Percentiles rank a stretch among this genome's conserved stretches.
These are phyloP conservation scores for Linnemannia exigua DNA, from an alignment of 192 early-diverging fungal genomes.

Conservation along the genomic window DNA sequence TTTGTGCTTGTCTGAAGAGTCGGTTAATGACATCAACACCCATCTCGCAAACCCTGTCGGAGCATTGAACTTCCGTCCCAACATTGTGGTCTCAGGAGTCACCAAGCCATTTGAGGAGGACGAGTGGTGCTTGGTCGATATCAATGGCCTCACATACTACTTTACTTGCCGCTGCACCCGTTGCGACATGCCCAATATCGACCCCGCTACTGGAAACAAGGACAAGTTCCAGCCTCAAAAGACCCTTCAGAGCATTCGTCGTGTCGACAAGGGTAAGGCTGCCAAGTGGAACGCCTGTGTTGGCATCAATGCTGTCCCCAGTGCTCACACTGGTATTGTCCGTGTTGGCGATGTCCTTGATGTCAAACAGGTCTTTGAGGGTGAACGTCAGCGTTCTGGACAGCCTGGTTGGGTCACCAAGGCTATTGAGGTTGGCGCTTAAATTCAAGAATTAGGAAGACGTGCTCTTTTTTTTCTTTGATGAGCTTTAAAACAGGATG, in stretches of 20 bases:
- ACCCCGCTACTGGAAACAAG: slow-evolving; percentile 65
- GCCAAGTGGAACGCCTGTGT: slow-evolving; percentile 63
- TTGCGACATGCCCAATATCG: slow-evolving; percentile 74
- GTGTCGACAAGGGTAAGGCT: slow-evolving; percentile 59
- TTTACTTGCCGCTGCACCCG: slow-evolving; percentile 70
- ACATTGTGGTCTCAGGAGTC: slow-evolving; percentile 71
- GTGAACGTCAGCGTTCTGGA: slow-evolving; percentile 45
- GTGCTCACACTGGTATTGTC: slow-evolving; percentile 24
- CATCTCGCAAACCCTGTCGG: slow-evolving; percentile 63
- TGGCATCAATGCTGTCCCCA: slow-evolving; percentile 60
- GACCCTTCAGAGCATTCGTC: slow-evolving; percentile 66
- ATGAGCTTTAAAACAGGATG: background rate
- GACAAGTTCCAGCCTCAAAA: slow-evolving; percentile 65
- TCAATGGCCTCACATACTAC: slow-evolving; percentile 62
- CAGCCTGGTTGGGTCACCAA: slow-evolving; percentile 33
- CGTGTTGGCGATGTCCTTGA: slow-evolving; percentile 47
- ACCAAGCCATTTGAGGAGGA: slow-evolving; percentile 78
- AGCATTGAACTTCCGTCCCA: slow-evolving; percentile 80
- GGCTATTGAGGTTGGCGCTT: slow-evolving; percentile 34
- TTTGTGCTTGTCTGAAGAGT: slow-evolving; percentile 70
- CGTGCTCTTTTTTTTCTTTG: background rate
- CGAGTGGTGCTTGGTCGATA: slow-evolving; percentile 69
- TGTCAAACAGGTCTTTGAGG: slow-evolving; percentile 47
- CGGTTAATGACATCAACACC: slow-evolving; percentile 74
- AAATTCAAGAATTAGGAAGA: slow-evolving; percentile 3